Percentiles rank a stretch among this genome's conserved stretches.
Conservation (phyloP, 371 early-diverging fungal genomes). For the Phascolomyces articulosus region DNA sequence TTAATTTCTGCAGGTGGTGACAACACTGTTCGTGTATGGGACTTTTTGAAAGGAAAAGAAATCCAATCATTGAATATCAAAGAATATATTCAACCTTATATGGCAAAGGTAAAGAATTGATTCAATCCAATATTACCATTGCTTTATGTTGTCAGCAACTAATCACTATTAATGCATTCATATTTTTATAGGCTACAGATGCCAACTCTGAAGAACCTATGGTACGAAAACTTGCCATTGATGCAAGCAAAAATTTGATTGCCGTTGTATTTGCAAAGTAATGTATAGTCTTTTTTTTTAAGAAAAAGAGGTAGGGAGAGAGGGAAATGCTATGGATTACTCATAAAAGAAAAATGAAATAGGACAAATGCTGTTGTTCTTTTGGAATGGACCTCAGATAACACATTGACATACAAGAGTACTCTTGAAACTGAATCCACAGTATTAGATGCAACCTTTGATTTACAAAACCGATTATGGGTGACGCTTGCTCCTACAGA, state of each 20-base stretch:
- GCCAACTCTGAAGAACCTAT: constrained; percentile 49
- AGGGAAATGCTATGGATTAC: too few species aligned
- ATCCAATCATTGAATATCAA: constrained; percentile 47
- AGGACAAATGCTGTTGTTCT: constrained; percentile 41
- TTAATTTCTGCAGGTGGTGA: constrained; percentile 92
- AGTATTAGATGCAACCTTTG: constrained; percentile 33
- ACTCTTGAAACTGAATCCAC: constrained; percentile 32
- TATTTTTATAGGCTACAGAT: constrained; percentile 35
- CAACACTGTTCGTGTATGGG: constrained; percentile 80
- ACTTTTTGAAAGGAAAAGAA: constrained; percentile 54
- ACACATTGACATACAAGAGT: constrained; percentile 24
- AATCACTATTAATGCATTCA: background rate
- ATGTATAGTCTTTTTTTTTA: background rate
- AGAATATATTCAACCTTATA: constrained; percentile 45
- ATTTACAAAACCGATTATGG: constrained; percentile 37
- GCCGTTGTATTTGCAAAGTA: constrained; percentile 50
- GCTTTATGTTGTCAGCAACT: background rate
- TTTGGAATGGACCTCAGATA: constrained; percentile 29
- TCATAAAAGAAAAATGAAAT: background rate
- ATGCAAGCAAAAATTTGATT: constrained; percentile 18
- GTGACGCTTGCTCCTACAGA: constrained; percentile 25
- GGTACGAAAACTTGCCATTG: constrained; percentile 25
- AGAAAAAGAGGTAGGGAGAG: too few species aligned
- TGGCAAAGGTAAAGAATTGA: constrained; percentile 29
- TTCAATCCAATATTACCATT: background rate